Evolutionary conservation across 1,284 basidiomycete species (phyloP).

Genomic region (Ceratobasidium theobromae): DNA sequence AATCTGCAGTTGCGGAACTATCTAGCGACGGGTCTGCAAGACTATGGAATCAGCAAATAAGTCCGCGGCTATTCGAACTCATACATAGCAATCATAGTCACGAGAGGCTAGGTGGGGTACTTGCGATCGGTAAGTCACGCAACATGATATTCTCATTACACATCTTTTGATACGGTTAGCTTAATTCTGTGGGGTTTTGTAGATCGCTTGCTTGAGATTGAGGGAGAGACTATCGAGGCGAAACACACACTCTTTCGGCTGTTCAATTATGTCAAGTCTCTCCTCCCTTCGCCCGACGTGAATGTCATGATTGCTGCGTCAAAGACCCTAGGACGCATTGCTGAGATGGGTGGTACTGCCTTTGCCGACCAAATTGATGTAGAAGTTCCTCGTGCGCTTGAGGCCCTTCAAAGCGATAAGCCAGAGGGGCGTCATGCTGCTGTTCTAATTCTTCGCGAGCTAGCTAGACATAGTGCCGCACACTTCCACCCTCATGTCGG

Average conservation of each 20-base stretch:
- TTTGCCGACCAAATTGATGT: conserved; percentile 85
- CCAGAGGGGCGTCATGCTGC: conserved; percentile 80
- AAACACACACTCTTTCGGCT: conserved; percentile 71
- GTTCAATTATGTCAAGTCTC: conserved; percentile 88
- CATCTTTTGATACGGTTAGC: conserved; percentile 11
- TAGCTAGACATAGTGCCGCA: conserved; percentile 81
- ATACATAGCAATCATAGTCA: conserved; percentile 74
- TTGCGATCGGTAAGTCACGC: conserved; percentile 69
- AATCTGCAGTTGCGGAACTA: conserved; percentile 70
- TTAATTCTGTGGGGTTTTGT: conserved; percentile 36
- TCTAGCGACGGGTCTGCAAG: conserved; percentile 73
- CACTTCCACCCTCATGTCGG: conserved; percentile 87
- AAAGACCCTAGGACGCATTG: conserved; percentile 80
- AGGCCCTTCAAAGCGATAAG: conserved; percentile 60
- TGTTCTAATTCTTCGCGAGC: conserved; percentile 85
- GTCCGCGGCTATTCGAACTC: conserved; percentile 75
- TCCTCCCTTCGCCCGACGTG: conserved; percentile 80
- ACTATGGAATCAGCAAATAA: conserved; percentile 81
- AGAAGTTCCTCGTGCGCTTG: conserved; percentile 80
- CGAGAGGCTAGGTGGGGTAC: conserved; percentile 78
- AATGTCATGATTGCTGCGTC: conserved; percentile 88
- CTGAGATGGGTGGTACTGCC: conserved; percentile 74
- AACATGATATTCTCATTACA: conserved; percentile 37
- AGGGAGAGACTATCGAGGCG: conserved; percentile 68
- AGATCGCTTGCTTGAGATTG: conserved; percentile 72